Conservation (phyloP, 2,329 filamentous ascomycete species). For the Pleomassaria siparia region DNA sequence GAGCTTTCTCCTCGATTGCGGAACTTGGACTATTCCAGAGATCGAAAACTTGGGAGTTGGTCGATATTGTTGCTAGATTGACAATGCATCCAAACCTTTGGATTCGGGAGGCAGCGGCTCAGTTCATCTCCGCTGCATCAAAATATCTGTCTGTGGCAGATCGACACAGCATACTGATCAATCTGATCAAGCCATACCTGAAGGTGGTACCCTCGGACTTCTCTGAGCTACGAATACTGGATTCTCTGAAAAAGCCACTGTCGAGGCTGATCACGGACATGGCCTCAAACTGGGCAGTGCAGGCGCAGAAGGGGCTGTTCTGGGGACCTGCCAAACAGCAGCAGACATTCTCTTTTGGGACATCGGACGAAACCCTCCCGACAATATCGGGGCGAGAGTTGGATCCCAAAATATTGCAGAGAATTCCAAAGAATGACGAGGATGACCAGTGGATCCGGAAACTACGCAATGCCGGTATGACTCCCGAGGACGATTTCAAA, state of each 20-base stretch:
- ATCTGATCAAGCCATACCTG: conserved; percentile 78
- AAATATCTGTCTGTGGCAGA: conserved; percentile 78
- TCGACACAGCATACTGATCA: conserved; percentile 77
- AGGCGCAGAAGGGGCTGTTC: conserved; percentile 78
- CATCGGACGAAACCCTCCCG: conserved; percentile 56
- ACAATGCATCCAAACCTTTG: conserved; percentile 92
- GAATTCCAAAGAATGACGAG: conserved; percentile 78
- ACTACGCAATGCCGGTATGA: conserved; percentile 80
- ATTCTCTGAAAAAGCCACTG: conserved; percentile 79
- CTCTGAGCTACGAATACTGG: conserved; percentile 72
- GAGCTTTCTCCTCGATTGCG: conserved; percentile 85
- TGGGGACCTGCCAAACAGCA: conserved; percentile 78
- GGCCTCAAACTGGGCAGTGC: conserved; percentile 80
- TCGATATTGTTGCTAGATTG: conserved; percentile 80
- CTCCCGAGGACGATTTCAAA: conserved; percentile 83
- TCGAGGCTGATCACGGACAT: conserved; percentile 81
- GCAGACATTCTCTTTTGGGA: conserved; percentile 67
- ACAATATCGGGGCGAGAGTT: conserved; percentile 60
- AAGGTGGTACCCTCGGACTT: conserved; percentile 72
- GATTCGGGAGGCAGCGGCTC: conserved; percentile 86
- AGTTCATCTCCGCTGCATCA: conserved; percentile 78
- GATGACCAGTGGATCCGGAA: conserved; percentile 92
- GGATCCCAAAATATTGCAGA: conserved; percentile 60
- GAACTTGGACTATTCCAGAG: conserved; percentile 84
- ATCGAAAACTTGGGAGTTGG: conserved; percentile 81